Evolutionary conservation across 31 red algal genomes (phyloP).

Genomic region (Odonthalia washingtoniensis): DNA sequence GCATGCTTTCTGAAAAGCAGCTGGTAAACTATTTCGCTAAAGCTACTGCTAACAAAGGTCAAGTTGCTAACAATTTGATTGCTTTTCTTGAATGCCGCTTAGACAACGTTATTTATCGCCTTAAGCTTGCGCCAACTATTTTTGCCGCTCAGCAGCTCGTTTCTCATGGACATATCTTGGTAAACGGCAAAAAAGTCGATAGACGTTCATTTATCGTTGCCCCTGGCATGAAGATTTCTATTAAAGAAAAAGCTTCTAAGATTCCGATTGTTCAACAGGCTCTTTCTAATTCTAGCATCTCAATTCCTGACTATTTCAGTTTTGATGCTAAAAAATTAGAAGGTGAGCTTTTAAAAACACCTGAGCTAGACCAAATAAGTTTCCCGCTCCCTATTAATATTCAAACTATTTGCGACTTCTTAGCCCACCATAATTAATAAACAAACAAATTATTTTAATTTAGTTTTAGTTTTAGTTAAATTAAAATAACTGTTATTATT

Average conservation of each 20-base stretch:
- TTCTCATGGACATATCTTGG: constrained; percentile 28
- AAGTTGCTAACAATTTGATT: constrained; percentile 4
- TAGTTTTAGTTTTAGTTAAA: too few species aligned
- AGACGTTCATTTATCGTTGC: constrained; percentile 3
- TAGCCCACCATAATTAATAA: too few species aligned
- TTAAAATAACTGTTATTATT: too few species aligned
- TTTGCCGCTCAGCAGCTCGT: constrained; percentile 35
- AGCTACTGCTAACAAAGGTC: background rate
- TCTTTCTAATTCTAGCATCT: background rate
- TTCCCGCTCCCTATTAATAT: too few species aligned
- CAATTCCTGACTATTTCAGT: constrained; percentile 16
- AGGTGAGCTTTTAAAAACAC: background rate
- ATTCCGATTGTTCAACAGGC: background rate
- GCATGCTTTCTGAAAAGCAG: constrained; percentile 21
- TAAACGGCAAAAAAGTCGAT: constrained; percentile 31
- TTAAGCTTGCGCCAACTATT: constrained; percentile 11
- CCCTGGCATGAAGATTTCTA: background rate
- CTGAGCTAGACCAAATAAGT: too few species aligned
- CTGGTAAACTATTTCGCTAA: constrained; percentile 4
- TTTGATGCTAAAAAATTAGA: constrained; percentile 10
- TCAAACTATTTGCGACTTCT: too few species aligned
- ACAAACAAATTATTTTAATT: too few species aligned
- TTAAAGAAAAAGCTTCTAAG: constrained; percentile 29
- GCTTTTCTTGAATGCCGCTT: constrained; percentile 25
- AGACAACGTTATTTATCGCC: constrained; percentile 32